Base-by-base conservation (phyloP, 768 basidiomycete genomes). In the Harrya chromipes region DNA sequence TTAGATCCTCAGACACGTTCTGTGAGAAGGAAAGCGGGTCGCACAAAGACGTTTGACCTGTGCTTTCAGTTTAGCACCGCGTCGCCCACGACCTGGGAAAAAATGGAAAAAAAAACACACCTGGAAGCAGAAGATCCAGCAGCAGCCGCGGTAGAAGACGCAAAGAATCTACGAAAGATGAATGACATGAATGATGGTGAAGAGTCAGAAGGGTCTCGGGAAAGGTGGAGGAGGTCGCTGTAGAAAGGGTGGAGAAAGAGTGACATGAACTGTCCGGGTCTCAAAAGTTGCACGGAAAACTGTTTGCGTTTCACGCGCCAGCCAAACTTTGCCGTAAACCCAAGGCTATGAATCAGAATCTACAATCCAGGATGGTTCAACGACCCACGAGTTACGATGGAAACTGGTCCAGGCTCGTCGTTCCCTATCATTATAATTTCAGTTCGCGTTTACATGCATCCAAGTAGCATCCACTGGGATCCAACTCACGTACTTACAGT, bases 111-210 rank as follows among this genome's bases (percentile, higher is more conserved):
- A 12, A 24, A 47, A 14, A 56, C 60, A 20, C 2, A 53, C 63
- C 48, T 65, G 16, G 57, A 4, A 27, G 31, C 43, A 3, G 62
- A 21, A 34, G 61, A 52, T 2, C 50, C 35, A 20, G 58, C 48
- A 4, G 58, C 38, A 10, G 58, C 48, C 12, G 50, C 55, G 2
- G 80, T 74, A 47, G 78, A 70, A 19, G 79, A 74, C 8, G 71
- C 66, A 51, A 82, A 81, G 16, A 33, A 6, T 44, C 76, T 73
- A 44, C 80, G 73, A 41, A 83, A 66, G 59, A 79, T 75, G 14
- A 71, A 72, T 8, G 74, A 74, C 79, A 81, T 80, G 58, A 59
- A 64, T 34, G 57, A 54, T 0, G 41, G 9, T 24, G 58, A 52
- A 4, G 59, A 52, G 42, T 61, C 49, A 9, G 34, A 29, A 8